Percentiles rank a stretch among this genome's conserved stretches.
These are phyloP conservation scores for Rutstroemia sydowiana DNA, from an alignment of 2,329 filamentous ascomycete genomes.

Conservation along the genomic window DNA sequence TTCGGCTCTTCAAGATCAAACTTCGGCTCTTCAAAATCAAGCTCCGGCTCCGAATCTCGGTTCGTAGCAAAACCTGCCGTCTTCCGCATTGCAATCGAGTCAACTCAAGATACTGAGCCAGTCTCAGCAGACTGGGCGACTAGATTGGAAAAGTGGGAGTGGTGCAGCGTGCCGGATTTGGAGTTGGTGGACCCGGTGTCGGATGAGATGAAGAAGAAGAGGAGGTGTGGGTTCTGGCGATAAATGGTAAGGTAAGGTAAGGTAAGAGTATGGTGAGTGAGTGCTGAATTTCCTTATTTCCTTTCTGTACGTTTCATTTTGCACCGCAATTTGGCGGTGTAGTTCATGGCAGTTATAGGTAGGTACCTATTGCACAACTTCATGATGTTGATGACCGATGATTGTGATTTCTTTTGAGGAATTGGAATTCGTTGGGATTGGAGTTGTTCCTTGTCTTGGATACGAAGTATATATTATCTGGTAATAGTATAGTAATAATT, in stretches of 20 bases:
- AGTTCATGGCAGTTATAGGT: too few relatives aligned
- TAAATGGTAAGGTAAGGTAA: not conserved
- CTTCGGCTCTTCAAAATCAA: not conserved
- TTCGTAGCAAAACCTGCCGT: not conserved
- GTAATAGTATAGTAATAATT: too few relatives aligned
- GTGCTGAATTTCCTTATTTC: not conserved
- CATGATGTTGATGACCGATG: too few relatives aligned
- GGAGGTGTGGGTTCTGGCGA: not conserved
- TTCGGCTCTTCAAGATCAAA: not conserved
- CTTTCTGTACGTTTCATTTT: too few relatives aligned
- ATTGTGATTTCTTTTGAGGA: too few relatives aligned
- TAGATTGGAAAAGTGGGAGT: not conserved
- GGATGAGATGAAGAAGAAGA: not conserved
- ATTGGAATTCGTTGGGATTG: too few relatives aligned
- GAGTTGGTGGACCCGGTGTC: not conserved
- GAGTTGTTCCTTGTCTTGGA: too few relatives aligned
- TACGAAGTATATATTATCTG: too few relatives aligned
- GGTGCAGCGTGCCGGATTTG: constrained; percentile 3
- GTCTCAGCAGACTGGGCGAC: too few relatives aligned
- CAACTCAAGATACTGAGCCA: not conserved
- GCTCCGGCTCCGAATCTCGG: not conserved
- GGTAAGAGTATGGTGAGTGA: not conserved
- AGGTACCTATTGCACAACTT: too few relatives aligned
- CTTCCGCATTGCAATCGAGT: not conserved
- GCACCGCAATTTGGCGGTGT: too few relatives aligned